Conservation (phyloP, 1,139 yeast species). For the Candida pseudoviswanathii region DNA sequence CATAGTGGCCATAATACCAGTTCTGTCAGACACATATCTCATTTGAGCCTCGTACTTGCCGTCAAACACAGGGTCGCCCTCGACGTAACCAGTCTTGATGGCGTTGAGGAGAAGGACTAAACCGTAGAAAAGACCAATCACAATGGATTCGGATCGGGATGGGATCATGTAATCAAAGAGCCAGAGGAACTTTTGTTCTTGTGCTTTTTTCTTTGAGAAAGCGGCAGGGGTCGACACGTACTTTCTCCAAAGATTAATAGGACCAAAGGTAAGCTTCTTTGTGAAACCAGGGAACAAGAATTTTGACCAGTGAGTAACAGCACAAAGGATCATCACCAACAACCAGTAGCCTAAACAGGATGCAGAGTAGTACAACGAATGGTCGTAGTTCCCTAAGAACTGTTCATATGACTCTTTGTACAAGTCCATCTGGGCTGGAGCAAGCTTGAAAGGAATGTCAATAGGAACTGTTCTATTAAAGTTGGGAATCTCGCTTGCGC, state of each 20-base stretch:
- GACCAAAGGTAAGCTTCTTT: constrained; percentile 24
- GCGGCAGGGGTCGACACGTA: constrained; percentile 36
- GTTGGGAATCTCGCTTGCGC: constrained; percentile 21
- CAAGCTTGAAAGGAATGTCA: constrained; percentile 26
- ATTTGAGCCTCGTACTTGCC: constrained; percentile 20
- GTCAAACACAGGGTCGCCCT: constrained; percentile 28
- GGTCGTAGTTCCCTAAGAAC: constrained; percentile 37
- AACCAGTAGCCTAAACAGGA: constrained; percentile 54
- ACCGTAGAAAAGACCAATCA: constrained; percentile 34
- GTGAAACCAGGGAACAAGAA: constrained; percentile 28
- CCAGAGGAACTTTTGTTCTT: constrained; percentile 21
- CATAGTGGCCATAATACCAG: constrained; percentile 32
- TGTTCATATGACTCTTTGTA: constrained; percentile 26
- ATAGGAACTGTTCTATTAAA: constrained; percentile 24
- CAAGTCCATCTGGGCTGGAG: constrained; percentile 15
- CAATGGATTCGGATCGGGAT: constrained; percentile 27
- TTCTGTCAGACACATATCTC: constrained; percentile 34
- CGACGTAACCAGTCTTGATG: constrained; percentile 21
- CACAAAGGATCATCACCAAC: constrained; percentile 41
- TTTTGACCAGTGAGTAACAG: constrained; percentile 44
- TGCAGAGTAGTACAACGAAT: constrained; percentile 50
- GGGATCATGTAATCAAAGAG: constrained; percentile 31
- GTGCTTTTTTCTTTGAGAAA: constrained; percentile 24
- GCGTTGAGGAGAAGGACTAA: constrained; percentile 43
- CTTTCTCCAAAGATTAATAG: constrained; percentile 29